These are phyloP conservation scores for Pseudogymnoascus sp. DNA, from an alignment of 2,329 filamentous ascomycete genomes.

Conservation along the genomic window DNA sequence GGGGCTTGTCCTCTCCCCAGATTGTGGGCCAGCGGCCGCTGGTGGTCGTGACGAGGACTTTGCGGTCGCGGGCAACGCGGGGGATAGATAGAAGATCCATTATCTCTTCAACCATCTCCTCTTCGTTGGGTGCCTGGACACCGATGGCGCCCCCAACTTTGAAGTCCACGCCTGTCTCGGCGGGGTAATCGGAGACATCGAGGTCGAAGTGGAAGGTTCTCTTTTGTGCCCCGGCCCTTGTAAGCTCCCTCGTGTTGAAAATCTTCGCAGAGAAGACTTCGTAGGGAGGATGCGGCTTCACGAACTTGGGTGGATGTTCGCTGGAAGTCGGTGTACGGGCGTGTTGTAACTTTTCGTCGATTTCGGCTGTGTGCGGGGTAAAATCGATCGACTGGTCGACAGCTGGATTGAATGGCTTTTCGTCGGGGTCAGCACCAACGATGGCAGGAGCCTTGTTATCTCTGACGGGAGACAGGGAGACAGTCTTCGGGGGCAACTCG, in stretches of 20 bases:
- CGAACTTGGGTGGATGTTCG: conserved; percentile 75
- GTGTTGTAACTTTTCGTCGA: conserved; percentile 32
- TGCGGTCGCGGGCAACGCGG: conserved; percentile 75
- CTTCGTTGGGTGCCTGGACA: conserved; percentile 80
- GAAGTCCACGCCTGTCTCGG: conserved; percentile 80
- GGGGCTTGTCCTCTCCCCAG: conserved; percentile 83
- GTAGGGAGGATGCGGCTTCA: conserved; percentile 91
- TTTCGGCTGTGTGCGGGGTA: conserved; percentile 27
- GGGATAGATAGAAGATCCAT: conserved; percentile 77
- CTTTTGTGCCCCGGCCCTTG: conserved; percentile 84
- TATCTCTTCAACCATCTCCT: conserved; percentile 70
- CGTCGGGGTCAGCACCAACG: conserved; percentile 32
- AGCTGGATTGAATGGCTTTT: conserved; percentile 32
- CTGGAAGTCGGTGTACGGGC: conserved; percentile 32
- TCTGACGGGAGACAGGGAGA: conserved; percentile 59
- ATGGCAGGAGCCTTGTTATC: conserved; percentile 35
- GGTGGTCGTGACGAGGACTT: conserved; percentile 69
- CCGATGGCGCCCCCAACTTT: conserved; percentile 95
- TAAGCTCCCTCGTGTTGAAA: conserved; percentile 78
- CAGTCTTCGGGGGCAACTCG: conserved; percentile 67
- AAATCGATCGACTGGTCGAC: conserved; percentile 26
- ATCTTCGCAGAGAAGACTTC: conserved; percentile 86
- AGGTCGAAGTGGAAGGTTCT: conserved; percentile 96
- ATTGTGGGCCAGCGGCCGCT: conserved; percentile 92
- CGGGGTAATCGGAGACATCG: conserved; percentile 89